phyloP scores from a whole-genome alignment of 2,329 filamentous ascomycete species.

The Neofusicoccum kwambonambiense region DNA sequence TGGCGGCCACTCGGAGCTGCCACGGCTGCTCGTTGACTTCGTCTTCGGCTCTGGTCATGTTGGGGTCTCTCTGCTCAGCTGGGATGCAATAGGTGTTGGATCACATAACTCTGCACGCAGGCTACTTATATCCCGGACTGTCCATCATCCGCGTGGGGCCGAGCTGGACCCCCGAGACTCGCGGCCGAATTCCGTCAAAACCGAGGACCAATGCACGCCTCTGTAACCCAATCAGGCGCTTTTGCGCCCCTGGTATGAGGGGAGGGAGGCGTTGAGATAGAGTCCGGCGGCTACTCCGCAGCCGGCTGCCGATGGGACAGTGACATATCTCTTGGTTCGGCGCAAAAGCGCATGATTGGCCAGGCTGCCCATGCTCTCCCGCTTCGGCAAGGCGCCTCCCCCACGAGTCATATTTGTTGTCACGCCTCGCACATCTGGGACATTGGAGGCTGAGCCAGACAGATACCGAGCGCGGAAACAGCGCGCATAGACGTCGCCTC shows the following conservation, averaged over 20 bases:
- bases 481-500: not conserved
- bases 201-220: not conserved
- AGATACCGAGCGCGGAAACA: not conserved
- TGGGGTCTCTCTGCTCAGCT: too few species aligned
- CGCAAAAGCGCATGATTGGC: slow-evolving; percentile 10
- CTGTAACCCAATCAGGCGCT: not conserved
- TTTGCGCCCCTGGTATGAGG: not conserved
- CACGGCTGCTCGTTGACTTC: not conserved
- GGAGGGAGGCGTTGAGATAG: not conserved
- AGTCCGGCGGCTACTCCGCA: not conserved
- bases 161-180: not conserved
- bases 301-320: not conserved
- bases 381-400: not conserved
- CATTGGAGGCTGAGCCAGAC: not conserved
- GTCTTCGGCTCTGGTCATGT: not conserved
- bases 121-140: not conserved
- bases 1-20: not conserved
- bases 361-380: not conserved
- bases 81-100: not conserved
- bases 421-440: not conserved
- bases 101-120: too few species aligned
- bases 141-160: not conserved
- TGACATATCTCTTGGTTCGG: not conserved
- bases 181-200: not conserved
- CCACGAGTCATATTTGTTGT: not conserved